These are phyloP conservation scores for Pichia cactophila DNA, from an alignment of 1,139 yeast genomes.

Conservation along the genomic window DNA sequence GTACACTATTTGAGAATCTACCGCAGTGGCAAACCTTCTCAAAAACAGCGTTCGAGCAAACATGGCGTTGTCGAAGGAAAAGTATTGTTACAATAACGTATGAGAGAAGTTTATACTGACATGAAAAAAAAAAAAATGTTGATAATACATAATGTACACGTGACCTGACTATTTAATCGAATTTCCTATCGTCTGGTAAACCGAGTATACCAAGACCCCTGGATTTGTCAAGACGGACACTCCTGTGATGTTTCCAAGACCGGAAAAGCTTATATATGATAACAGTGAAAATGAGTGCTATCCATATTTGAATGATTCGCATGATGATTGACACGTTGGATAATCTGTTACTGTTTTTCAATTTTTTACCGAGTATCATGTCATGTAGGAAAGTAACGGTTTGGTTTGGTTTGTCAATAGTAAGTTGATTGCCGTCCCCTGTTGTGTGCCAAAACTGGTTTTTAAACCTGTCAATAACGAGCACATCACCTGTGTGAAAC, in stretches of 20 bases:
- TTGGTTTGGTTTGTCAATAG: conserved; percentile 7
- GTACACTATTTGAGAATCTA: not conserved
- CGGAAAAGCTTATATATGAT: not conserved
- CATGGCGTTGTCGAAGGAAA: not conserved
- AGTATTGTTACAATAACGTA: not conserved
- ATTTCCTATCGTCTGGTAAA: conserved; percentile 9
- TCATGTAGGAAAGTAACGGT: conserved; percentile 12
- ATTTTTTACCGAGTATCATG: conserved; percentile 1
- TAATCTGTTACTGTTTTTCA: not conserved
- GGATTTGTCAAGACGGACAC: conserved; percentile 8
- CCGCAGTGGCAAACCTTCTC: conserved; percentile 7
- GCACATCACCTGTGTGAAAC: conserved; percentile 40
- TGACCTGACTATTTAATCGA: conserved; percentile 5
- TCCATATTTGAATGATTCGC: not conserved
- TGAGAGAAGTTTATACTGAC: too few species aligned
- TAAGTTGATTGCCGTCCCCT: conserved; percentile 10
- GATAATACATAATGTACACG: not conserved
- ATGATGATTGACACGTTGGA: not conserved
- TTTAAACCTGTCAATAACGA: conserved; percentile 32
- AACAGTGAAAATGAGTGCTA: not conserved
- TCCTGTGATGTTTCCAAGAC: not conserved
- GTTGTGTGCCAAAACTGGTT: conserved; percentile 20
- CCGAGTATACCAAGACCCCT: conserved; percentile 17
- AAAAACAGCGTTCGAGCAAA: not conserved
- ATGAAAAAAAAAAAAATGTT: not conserved